phyloP scores from a whole-genome alignment of 2,329 filamentous ascomycete genomes.

The Sporothrix inflata region DNA sequence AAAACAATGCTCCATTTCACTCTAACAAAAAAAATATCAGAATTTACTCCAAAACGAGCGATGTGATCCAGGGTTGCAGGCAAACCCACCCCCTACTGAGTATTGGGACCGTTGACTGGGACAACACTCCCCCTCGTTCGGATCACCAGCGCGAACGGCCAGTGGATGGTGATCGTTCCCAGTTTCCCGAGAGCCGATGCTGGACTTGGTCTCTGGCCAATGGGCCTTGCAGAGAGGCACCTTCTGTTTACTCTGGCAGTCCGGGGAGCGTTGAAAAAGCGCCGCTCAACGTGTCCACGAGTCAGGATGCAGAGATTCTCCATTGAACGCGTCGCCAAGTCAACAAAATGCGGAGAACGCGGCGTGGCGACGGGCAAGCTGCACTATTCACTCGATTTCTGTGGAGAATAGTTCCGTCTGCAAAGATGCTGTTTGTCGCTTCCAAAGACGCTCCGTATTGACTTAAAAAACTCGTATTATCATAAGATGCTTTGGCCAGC shows the following conservation, averaged over 20 bases:
- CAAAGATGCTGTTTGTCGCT: not conserved
- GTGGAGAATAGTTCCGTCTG: not conserved
- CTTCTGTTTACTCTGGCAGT: conserved; percentile 29
- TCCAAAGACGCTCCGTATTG: not conserved
- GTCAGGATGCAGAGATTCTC: not conserved
- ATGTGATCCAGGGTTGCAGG: conserved; percentile 18
- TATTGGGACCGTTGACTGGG: not conserved
- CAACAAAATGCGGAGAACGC: conserved; percentile 26
- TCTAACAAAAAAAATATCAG: not conserved
- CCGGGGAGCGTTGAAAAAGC: not conserved
- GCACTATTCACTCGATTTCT: not conserved
- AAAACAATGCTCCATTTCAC: conserved; percentile 8
- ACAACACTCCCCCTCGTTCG: conserved; percentile 14
- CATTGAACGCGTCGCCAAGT: conserved; percentile 28
- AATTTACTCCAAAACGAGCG: not conserved
- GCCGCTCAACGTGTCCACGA: conserved; percentile 2
- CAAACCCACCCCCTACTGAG: not conserved
- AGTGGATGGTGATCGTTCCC: conserved; percentile 14
- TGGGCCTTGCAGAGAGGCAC: conserved; percentile 13
- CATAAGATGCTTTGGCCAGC: not conserved
- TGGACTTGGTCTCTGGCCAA: conserved; percentile 17
- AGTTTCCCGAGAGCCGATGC: not conserved
- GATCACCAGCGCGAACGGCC: not conserved
- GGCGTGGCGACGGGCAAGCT: not conserved
- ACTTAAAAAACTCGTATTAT: not conserved